Conservation (phyloP, 2,329 filamentous ascomycete genomes). For the Sodiomyces alkalinus region DNA sequence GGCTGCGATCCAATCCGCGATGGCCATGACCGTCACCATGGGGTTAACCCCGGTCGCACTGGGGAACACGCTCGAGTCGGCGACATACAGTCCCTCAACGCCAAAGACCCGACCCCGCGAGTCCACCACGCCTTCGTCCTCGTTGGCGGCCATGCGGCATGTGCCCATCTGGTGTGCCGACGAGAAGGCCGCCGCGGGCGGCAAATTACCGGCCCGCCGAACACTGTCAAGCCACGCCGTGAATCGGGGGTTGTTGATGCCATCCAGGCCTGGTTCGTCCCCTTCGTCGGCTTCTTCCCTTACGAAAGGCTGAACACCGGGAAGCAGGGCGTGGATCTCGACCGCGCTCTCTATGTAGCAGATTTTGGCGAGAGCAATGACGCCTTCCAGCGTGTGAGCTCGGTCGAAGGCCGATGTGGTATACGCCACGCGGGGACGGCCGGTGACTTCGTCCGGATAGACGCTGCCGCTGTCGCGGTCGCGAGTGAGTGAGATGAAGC, state of each 20-base stretch:
- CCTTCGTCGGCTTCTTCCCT: constrained; percentile 12
- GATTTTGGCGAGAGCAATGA: constrained; percentile 59
- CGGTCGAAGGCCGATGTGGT: constrained; percentile 56
- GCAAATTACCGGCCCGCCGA: constrained; percentile 29
- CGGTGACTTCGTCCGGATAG: constrained; percentile 53
- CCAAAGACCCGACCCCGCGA: constrained; percentile 48
- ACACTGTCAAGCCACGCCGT: constrained; percentile 41
- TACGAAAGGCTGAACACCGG: constrained; percentile 48
- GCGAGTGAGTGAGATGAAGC: constrained; percentile 58
- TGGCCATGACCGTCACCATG: constrained; percentile 64
- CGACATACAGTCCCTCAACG: constrained; percentile 48
- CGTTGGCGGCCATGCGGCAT: constrained; percentile 50
- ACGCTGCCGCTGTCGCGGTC: constrained; percentile 66
- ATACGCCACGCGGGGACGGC: constrained; percentile 54
- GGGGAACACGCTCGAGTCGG: constrained; percentile 63
- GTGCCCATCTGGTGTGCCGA: constrained; percentile 76
- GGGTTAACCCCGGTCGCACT: constrained; percentile 68
- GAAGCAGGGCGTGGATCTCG: constrained; percentile 58
- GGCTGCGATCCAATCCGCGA: constrained; percentile 49
- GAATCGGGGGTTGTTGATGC: constrained; percentile 43
- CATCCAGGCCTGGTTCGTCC: constrained; percentile 5
- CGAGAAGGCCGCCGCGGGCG: constrained; percentile 37
- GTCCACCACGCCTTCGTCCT: constrained; percentile 41
- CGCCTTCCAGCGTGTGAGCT: constrained; percentile 53
- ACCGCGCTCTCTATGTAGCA: constrained; percentile 62